These are phyloP conservation scores for Rhodotorula diobovata DNA, from an alignment of 768 basidiomycete genomes.

Conservation along the genomic window DNA sequence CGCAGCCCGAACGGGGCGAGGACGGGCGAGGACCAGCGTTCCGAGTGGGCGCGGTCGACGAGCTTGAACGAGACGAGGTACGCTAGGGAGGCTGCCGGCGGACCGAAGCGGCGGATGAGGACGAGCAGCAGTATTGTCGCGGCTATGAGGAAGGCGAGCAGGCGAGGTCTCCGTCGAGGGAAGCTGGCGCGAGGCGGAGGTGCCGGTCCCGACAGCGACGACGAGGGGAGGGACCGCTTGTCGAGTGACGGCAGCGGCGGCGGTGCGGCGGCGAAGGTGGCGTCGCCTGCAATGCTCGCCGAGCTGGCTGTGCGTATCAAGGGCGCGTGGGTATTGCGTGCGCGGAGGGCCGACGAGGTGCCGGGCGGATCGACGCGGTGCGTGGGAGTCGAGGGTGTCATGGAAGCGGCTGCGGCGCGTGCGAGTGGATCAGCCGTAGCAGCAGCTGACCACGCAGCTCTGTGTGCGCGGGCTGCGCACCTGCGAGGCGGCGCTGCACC, in stretches of 20 bases:
- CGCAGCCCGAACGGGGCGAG: slow-evolving; percentile 17
- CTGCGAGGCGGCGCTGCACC: too few relatives aligned
- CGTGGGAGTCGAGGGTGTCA: neutral
- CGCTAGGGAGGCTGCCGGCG: neutral
- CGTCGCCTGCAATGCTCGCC: neutral
- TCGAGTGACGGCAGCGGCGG: slow-evolving; percentile 3
- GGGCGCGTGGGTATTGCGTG: neutral
- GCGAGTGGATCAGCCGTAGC: too few relatives aligned
- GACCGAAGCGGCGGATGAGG: neutral
- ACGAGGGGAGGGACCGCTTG: neutral
- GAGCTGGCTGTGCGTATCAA: neutral
- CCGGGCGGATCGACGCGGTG: too few relatives aligned
- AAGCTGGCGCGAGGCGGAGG: neutral
- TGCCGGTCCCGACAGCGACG: neutral
- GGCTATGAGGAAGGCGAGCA: neutral
- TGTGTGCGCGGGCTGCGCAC: too few relatives aligned
- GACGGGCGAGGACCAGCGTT: slow-evolving; percentile 14
- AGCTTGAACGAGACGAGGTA: slow-evolving; percentile 31
- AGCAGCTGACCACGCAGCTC: too few relatives aligned
- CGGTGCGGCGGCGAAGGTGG: neutral
- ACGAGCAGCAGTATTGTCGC: neutral
- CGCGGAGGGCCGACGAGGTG: neutral
- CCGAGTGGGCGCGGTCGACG: slow-evolving; percentile 21
- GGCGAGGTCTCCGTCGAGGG: neutral
- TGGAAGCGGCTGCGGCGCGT: neutral